phyloP scores from a whole-genome alignment of 768 basidiomycete species.

The Trametopsis cervina region DNA sequence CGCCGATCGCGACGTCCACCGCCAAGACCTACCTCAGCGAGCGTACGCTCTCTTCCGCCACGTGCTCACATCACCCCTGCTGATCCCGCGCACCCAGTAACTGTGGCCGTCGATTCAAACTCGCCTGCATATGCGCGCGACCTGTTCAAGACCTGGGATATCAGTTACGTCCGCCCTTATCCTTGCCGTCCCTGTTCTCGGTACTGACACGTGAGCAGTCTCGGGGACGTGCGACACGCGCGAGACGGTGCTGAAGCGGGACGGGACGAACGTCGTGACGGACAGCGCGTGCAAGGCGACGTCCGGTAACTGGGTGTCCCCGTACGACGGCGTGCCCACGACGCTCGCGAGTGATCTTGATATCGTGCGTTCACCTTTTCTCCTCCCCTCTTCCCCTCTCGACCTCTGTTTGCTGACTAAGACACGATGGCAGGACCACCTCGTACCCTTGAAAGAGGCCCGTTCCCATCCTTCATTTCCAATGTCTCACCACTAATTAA shows the following conservation, averaged over 20 bases:
- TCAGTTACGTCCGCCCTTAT: conserved; percentile 36
- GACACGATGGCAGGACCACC: conserved; percentile 33
- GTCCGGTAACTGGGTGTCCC: conserved; percentile 46
- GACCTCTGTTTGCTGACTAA: not conserved
- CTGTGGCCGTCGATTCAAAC: conserved; percentile 36
- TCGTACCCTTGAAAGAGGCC: conserved; percentile 49
- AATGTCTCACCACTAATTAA: not conserved
- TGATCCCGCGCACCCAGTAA: conserved; percentile 17
- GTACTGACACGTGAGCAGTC: conserved; percentile 24
- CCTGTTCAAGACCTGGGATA: conserved; percentile 43
- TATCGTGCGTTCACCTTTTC: conserved; percentile 31
- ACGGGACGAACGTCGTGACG: conserved; percentile 32
- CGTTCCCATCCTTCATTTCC: not conserved
- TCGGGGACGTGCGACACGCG: conserved; percentile 46
- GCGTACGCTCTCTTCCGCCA: conserved; percentile 10
- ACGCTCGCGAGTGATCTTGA: conserved; percentile 40
- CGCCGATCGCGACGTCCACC: conserved; percentile 15
- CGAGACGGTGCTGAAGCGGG: conserved; percentile 33
- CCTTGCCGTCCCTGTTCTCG: not conserved
- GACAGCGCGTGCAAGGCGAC: conserved; percentile 33
- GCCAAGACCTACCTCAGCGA: conserved; percentile 18
- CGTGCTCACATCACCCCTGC: not conserved
- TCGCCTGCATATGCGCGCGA: conserved; percentile 33
- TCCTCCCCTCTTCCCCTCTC: not conserved
- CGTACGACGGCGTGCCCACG: conserved; percentile 42